phyloP scores from a whole-genome alignment of 192 early-diverging fungal genomes.

The Thoreauomyces humboldtii region DNA sequence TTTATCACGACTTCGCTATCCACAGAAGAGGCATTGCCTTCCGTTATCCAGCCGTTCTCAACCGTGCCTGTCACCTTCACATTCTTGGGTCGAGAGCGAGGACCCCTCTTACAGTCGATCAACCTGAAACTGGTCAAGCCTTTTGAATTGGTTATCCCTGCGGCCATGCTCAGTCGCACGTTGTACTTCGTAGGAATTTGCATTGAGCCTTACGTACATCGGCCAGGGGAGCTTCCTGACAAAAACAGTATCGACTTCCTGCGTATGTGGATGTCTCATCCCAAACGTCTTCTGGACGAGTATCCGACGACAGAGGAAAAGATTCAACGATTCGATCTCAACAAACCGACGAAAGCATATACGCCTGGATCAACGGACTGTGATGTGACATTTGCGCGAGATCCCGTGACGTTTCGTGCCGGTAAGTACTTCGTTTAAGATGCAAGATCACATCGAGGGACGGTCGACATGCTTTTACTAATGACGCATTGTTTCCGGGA shows the following conservation, averaged over 20 bases:
- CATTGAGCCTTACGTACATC: conserved; percentile 48
- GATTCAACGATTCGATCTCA: conserved; percentile 37
- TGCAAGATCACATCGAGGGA: conserved; percentile 24
- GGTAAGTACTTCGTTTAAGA: conserved; percentile 2
- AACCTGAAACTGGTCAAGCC: conserved; percentile 37
- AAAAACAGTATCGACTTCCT: conserved; percentile 52
- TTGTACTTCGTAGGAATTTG: conserved; percentile 53
- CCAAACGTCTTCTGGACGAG: conserved; percentile 51
- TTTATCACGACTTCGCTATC: conserved; percentile 32
- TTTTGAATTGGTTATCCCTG: conserved; percentile 22
- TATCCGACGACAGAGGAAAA: conserved; percentile 43
- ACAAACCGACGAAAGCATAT: conserved; percentile 13
- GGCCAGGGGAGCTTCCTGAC: conserved; percentile 44
- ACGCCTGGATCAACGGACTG: conserved; percentile 21
- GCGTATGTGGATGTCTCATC: conserved; percentile 59
- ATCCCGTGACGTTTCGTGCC: conserved; percentile 42
- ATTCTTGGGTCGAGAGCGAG: conserved; percentile 40
- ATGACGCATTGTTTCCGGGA: too few relatives aligned
- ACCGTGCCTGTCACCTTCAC: conserved; percentile 46
- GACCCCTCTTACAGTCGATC: conserved; percentile 39
- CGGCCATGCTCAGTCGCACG: conserved; percentile 33
- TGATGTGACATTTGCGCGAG: conserved; percentile 38
- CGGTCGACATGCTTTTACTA: too few relatives aligned
- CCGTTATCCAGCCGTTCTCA: conserved; percentile 32
- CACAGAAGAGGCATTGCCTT: conserved; percentile 18